phyloP scores from a whole-genome alignment of 2,329 filamentous ascomycete genomes.

The Arthrinium puccinioides region DNA sequence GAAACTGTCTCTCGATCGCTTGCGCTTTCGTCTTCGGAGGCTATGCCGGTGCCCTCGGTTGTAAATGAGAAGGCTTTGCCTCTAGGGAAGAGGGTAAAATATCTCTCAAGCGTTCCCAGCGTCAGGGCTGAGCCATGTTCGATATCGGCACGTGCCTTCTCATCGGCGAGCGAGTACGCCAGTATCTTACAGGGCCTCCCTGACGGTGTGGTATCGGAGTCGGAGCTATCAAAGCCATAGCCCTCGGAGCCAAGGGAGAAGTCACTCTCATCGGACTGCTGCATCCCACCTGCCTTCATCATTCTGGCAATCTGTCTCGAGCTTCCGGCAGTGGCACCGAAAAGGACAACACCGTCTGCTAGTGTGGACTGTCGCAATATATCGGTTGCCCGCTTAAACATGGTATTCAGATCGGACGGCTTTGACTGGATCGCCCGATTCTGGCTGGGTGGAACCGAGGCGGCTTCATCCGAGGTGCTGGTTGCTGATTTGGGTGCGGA shows the following conservation, averaged over 20 bases:
- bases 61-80: slow-evolving; percentile 24
- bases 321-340: slow-evolving; percentile 18
- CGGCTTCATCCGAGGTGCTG: not conserved
- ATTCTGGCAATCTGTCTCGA: slow-evolving; percentile 11
- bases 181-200: slow-evolving; percentile 20
- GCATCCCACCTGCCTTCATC: slow-evolving; percentile 1
- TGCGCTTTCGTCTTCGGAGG: slow-evolving; percentile 22
- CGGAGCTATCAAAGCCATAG: slow-evolving; percentile 18
- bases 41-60: slow-evolving; percentile 16
- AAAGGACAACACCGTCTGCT: slow-evolving; percentile 23
- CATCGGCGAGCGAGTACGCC: slow-evolving; percentile 19
- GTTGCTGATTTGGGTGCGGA: no score
- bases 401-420: not conserved
- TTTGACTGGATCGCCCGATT: not conserved
- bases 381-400: slow-evolving; percentile 17
- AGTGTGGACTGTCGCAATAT: slow-evolving; percentile 21
- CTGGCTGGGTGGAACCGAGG: not conserved
- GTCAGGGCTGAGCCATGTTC: slow-evolving; percentile 20
- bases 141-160: slow-evolving; percentile 14
- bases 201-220: slow-evolving; percentile 18
- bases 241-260: slow-evolving; percentile 10
- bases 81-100: slow-evolving; percentile 20
- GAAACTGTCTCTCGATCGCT: slow-evolving; percentile 1
- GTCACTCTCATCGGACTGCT: slow-evolving; percentile 1
- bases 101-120: slow-evolving; percentile 20